phyloP scores from a whole-genome alignment of 73 alveolate genomes.

The Halteria grandinella region DNA sequence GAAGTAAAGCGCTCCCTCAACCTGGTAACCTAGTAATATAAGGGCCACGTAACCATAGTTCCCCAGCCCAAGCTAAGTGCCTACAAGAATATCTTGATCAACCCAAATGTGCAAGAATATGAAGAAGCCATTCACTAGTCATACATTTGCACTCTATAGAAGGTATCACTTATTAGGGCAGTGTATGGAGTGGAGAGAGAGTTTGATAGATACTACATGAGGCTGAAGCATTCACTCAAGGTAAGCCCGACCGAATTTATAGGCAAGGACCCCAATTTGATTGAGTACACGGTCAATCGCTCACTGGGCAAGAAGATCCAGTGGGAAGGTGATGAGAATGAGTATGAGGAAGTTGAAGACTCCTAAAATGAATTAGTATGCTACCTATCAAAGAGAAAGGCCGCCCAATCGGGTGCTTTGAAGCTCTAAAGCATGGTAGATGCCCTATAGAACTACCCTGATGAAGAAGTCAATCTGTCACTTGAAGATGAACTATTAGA shows the following conservation, averaged over 20 bases:
- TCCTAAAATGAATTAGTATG: conserved; percentile 16
- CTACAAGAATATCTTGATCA: conserved; percentile 57
- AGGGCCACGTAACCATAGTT: conserved; percentile 75
- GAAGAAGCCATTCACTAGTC: conserved; percentile 52
- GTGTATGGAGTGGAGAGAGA: conserved; percentile 73
- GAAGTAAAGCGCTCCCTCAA: conserved; percentile 31
- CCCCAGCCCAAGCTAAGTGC: conserved; percentile 57
- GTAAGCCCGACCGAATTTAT: no score
- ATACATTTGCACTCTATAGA: conserved; percentile 51
- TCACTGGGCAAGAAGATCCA: conserved; percentile 8
- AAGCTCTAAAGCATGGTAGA: conserved; percentile 12
- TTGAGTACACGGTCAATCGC: conserved; percentile 34
- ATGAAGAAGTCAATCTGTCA: neutral
- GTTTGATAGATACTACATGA: conserved; percentile 65
- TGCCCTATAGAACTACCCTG: neutral
- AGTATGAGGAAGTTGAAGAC: conserved; percentile 4
- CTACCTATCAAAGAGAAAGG: conserved; percentile 35
- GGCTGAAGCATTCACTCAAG: conserved; percentile 59
- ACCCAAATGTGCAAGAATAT: conserved; percentile 58
- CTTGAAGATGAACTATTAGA: neutral
- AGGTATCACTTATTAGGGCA: conserved; percentile 56
- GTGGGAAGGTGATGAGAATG: conserved; percentile 39
- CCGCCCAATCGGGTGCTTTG: neutral
- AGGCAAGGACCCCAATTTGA: conserved; percentile 7
- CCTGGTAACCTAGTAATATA: conserved; percentile 51